Base-by-base conservation (phyloP, 1,284 basidiomycete species). In the Leccinum fuscescens region DNA sequence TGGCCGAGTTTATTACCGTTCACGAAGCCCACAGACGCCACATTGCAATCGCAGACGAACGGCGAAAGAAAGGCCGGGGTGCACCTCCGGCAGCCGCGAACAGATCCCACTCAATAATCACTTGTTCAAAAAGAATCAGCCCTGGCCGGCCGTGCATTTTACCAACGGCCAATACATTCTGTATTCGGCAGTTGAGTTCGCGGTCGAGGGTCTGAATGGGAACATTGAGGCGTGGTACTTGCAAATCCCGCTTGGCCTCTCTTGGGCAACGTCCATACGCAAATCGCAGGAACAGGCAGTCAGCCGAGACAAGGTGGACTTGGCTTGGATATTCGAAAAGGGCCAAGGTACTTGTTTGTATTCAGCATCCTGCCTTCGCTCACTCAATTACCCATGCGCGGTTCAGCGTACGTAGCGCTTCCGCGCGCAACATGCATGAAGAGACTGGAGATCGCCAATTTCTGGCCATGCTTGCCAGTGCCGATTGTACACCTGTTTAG, bases 251-350 rank as follows among this genome's bases (percentile, higher is more conserved):
- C 77, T 94, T 17, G 92, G 92, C 48, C 78, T 93, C 4, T 86
- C 90, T 0, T 93, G 89, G 88, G 90, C 92, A 3, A 79, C 92
- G 72, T 91, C 89, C 57, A 89, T 95, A 39, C 93, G 94, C 74
- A 95, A 96, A 74, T 87, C 88, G 1, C 93, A 94, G 72, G 92
- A 92, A 0, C 92, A 93, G 73, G 93, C 89, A 0, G 74, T 95
- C 31, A 83, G 89, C 37, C 79, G 92, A 22, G 90, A 93, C 49
- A 86, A 85, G 60, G 85, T 92, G 1, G 82, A 92, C 67, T 76
- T 92, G n/a, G 73, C 65, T 24, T 76, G 79, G 33, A 85, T 81
- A 7, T 93, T 96, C 69, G 93, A 95, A 73, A 92, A 89, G 67
- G 93, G 93, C 20, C 86, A 89, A 81, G 24, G 24, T 24, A 24